phyloP scores from a whole-genome alignment of 2,329 filamentous ascomycete species.

The Scedosporium dehoogii region DNA sequence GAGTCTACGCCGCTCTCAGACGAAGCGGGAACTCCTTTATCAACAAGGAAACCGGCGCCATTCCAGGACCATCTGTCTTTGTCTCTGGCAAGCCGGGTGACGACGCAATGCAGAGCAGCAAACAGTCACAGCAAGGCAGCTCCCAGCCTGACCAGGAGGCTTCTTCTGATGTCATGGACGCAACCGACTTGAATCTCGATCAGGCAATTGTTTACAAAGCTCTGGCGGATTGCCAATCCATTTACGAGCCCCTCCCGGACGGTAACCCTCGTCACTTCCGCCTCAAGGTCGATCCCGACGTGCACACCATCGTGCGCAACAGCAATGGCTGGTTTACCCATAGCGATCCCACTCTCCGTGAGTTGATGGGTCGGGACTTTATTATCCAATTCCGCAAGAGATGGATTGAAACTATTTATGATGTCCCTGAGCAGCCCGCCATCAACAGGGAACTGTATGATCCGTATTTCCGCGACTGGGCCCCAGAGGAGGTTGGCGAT shows the following conservation, averaged over 20 bases:
- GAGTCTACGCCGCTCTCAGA: background rate
- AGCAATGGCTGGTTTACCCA: slow-evolving; percentile 3
- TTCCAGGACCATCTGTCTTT: no score
- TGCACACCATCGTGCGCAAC: background rate
- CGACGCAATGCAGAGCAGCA: no score
- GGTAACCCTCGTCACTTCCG: background rate
- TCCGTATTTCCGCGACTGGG: background rate
- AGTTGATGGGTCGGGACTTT: background rate
- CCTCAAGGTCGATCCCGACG: background rate
- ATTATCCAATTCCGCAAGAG: background rate
- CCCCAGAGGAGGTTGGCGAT: background rate
- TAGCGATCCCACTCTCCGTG: background rate
- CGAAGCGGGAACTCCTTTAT: background rate
- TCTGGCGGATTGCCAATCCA: no score
- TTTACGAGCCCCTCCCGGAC: background rate
- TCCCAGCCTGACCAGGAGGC: no score
- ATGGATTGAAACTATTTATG: background rate
- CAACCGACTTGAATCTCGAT: no score
- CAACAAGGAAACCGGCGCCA: background rate
- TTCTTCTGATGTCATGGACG: no score
- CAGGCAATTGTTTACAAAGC: background rate
- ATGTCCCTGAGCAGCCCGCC: background rate
- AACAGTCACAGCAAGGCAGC: no score
- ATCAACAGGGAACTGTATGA: background rate
- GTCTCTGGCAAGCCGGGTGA: no score